Evolutionary conservation across 352 stramenopile species (phyloP), one percentile per base, ranked within the genome.

Genomic region (Phytophthora syringae): DNA sequence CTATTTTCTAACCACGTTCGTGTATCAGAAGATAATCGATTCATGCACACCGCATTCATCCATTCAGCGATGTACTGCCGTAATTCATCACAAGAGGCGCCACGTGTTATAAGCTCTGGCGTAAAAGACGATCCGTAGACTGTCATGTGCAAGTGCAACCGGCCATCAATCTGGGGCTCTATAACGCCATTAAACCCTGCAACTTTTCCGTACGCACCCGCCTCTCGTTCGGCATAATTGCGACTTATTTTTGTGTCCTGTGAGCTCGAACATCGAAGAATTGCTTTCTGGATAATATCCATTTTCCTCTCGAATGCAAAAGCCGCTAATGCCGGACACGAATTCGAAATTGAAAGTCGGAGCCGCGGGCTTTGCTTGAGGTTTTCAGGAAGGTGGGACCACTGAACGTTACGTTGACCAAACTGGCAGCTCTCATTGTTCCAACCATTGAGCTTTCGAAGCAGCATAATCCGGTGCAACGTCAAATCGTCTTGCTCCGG

Each of bases 401-500:
- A 42, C 16, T 42, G 36, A 36, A 28, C 7, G 1, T 25, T 32
- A 1, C 13, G 13, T 10, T 13, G 13, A 1, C 10, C 15, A 32
- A 16, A 62, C 0, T 42, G 10, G 16, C 30, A 32, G 20, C 7
- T 10, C 1, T 18, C 16, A 18, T 62, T 27, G 7, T 68, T 68
- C 60, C 52, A 68, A 2, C 5, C 1, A 0, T 13, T 13, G 1
- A 3, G 9, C 7, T 49, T 5, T 22, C 62, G 45, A 1, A 67
- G 25, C 0, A 37, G 21, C 15, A 40, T 45, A 16, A 66, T 61
- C 5, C 58, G 52, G 7, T 69, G 62, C 0, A 72, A 39, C 0
- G 66, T 18, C 0, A 76, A 7, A 30, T 70, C 50, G 20, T 76
- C 68, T 6, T 76, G 62, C 24, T 76, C 68, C 0, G 68, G 58